These are phyloP conservation scores for Meira nashicola DNA, from an alignment of 1,284 basidiomycete genomes.

Conservation along the genomic window DNA sequence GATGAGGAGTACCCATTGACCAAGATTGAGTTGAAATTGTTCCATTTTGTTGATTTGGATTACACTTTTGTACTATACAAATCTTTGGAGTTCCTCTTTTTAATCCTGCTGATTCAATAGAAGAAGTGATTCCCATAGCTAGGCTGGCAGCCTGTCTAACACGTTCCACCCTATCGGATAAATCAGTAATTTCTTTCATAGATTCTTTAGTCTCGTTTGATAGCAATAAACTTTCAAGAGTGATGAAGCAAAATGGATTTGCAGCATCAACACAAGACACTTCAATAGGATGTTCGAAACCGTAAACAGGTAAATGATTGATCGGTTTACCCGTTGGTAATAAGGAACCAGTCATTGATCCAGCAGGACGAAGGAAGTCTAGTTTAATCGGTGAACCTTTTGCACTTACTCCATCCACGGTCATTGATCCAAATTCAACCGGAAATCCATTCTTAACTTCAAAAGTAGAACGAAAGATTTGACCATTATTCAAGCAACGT, in stretches of 20 bases:
- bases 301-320: not conserved
- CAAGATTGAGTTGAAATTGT: too few species aligned
- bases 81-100: too few species aligned
- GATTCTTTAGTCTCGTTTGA: too few species aligned
- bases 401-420: not conserved
- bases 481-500: slow-evolving; percentile 2
- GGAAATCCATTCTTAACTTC: not conserved
- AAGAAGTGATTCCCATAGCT: too few species aligned
- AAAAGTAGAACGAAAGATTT: not conserved
- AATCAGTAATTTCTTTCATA: too few species aligned
- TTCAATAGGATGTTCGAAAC: not conserved
- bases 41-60: too few species aligned
- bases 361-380: not conserved
- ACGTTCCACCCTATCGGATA: too few species aligned
- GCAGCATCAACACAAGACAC: not conserved
- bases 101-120: too few species aligned
- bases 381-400: not conserved
- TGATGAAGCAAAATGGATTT: not conserved
- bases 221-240: too few species aligned
- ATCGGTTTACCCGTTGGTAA: not conserved
- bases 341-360: not conserved
- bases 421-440: not conserved
- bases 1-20: too few species aligned
- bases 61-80: too few species aligned
- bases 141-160: too few species aligned